Percentiles rank a stretch among this genome's conserved stretches.
These are phyloP conservation scores for Licmophora abbreviata DNA, from an alignment of 108 stramenopile species.

Conservation along the genomic window DNA sequence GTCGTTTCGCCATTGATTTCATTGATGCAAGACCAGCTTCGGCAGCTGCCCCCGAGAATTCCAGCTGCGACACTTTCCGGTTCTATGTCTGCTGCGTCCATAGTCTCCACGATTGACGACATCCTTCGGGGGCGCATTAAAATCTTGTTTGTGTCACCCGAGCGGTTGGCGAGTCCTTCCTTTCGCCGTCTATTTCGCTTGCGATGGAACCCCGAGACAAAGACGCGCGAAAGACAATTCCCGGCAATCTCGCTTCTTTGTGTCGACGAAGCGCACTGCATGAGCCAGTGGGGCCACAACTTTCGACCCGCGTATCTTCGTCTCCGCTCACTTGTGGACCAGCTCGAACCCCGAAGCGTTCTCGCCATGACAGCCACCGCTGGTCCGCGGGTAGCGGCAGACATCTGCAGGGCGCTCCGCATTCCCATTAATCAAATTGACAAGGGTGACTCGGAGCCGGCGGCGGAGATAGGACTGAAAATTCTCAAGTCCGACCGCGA, in stretches of 20 bases:
- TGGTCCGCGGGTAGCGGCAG: conserved; percentile 70
- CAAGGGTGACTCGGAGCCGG: not conserved
- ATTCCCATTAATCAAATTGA: conserved; percentile 28
- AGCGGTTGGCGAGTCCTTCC: conserved; percentile 79
- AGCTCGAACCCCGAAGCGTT: conserved; percentile 67
- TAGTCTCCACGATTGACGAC: conserved; percentile 80
- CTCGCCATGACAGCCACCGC: conserved; percentile 93
- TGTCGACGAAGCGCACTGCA: conserved; percentile 94
- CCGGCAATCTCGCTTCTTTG: conserved; percentile 85
- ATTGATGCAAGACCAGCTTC: conserved; percentile 91
- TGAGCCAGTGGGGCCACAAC: conserved; percentile 96
- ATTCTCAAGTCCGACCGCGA: conserved; percentile 66
- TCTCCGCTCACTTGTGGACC: conserved; percentile 47
- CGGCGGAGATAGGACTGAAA: conserved; percentile 28
- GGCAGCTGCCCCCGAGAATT: conserved; percentile 74
- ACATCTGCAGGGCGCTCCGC: conserved; percentile 69
- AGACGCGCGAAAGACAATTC: conserved; percentile 50
- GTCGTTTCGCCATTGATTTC: conserved; percentile 96
- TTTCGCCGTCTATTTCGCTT: conserved; percentile 80
- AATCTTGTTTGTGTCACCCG: conserved; percentile 89
- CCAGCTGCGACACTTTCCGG: conserved; percentile 84
- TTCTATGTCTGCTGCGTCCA: conserved; percentile 41
- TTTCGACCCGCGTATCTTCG: conserved; percentile 91
- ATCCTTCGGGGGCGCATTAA: conserved; percentile 65
- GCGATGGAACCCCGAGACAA: conserved; percentile 61